Percentiles rank a stretch among this genome's conserved stretches.
Conservation (phyloP, 1,284 basidiomycete species). For the Boletus austroedulis region DNA sequence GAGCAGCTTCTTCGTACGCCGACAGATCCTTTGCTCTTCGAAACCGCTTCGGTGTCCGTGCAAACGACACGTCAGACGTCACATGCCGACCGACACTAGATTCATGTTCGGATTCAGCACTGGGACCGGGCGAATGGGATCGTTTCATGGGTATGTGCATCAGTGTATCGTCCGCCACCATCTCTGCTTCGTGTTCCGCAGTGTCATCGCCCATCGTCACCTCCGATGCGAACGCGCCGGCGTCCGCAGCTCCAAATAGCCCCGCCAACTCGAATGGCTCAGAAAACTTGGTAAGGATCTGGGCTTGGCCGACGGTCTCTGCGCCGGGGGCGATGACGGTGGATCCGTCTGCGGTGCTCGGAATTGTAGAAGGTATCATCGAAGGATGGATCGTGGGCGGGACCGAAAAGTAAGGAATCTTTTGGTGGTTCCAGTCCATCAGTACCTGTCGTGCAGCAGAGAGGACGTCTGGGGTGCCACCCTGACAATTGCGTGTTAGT, state of each 20-base stretch:
- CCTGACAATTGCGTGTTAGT: slow-evolving; percentile 43
- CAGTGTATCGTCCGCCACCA: slow-evolving; percentile 52
- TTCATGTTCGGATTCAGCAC: background rate
- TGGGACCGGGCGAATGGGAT: slow-evolving; percentile 32
- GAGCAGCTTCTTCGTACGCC: slow-evolving; percentile 43
- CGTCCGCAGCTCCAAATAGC: slow-evolving; percentile 72
- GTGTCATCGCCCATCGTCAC: slow-evolving; percentile 40
- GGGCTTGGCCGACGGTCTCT: slow-evolving; percentile 71
- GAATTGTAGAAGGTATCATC: slow-evolving; percentile 57
- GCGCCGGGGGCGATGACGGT: slow-evolving; percentile 59
- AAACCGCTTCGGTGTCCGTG: slow-evolving; percentile 58
- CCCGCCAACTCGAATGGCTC: slow-evolving; percentile 74
- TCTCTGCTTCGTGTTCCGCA: slow-evolving; percentile 28
- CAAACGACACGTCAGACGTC: background rate
- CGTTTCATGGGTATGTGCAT: slow-evolving; percentile 40
- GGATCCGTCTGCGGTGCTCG: slow-evolving; percentile 18
- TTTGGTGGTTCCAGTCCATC: slow-evolving; percentile 95
- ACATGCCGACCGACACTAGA: background rate
- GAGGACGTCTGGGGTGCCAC: slow-evolving; percentile 88
- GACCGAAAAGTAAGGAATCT: slow-evolving; percentile 84
- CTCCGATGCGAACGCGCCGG: slow-evolving; percentile 54
- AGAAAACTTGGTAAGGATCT: slow-evolving; percentile 63
- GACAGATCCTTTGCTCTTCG: slow-evolving; percentile 51
- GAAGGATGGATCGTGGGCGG: slow-evolving; percentile 81
- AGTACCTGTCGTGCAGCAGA: slow-evolving; percentile 83